These are phyloP conservation scores for Draba incana DNA, from an alignment of 345 rosid genomes.

Conservation along the genomic window DNA sequence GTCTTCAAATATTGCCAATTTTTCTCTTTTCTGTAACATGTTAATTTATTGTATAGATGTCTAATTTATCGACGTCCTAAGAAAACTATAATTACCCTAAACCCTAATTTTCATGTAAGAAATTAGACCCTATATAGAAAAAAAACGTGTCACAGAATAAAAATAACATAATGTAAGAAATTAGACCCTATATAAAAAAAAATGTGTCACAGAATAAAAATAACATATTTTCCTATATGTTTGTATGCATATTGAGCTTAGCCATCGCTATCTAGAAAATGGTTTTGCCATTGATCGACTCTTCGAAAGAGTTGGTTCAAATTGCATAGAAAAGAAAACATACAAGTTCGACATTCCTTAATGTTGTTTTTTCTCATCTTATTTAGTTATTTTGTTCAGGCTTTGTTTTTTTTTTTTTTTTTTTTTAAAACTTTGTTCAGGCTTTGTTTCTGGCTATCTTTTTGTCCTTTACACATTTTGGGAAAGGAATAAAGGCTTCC, in stretches of 20 bases:
- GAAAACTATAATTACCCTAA: too few species aligned
- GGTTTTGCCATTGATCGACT: neutral
- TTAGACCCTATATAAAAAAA: too few species aligned
- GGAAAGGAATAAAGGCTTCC: slow-evolving; percentile 42
- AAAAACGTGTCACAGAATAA: too few species aligned
- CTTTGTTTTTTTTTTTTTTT: neutral
- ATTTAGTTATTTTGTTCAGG: too few species aligned
- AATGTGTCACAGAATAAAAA: too few species aligned
- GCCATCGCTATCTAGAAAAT: neutral
- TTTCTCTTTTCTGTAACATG: neutral
- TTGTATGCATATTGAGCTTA: too few species aligned
- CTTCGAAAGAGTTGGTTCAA: neutral
- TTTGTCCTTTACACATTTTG: slow-evolving; percentile 25
- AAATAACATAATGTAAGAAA: too few species aligned
- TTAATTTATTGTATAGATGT: neutral
- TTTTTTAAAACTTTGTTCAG: neutral
- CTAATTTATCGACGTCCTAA: neutral
- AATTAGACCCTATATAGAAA: too few species aligned
- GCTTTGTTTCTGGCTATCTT: neutral
- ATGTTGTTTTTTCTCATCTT: neutral
- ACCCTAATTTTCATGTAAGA: too few species aligned
- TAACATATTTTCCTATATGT: too few species aligned
- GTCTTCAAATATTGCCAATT: neutral
- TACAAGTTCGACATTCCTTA: neutral
- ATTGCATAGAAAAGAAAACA: neutral